A percentile compares a stretch with the other conserved stretches of the same genome.
phyloP scores from a whole-genome alignment of 2,329 filamentous ascomycete species.

The Botrytis tulipae region DNA sequence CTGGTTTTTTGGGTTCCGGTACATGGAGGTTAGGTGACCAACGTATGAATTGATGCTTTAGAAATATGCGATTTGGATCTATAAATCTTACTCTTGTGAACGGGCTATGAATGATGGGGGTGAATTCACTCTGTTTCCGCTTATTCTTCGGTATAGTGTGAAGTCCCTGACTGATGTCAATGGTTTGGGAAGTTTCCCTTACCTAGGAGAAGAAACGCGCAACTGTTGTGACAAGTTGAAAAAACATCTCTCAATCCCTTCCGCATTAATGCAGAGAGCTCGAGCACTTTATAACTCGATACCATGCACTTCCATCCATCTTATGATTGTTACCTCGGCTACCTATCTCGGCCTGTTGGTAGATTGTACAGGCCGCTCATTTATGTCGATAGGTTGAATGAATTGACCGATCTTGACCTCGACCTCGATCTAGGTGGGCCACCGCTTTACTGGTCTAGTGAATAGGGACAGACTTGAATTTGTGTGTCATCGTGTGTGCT shows the following conservation, averaged over 20 bases:
- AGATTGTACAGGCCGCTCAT: not conserved
- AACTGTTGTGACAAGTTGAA: not conserved
- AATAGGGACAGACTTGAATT: not conserved
- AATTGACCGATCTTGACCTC: not conserved
- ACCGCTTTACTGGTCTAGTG: not conserved
- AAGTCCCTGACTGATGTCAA: no score
- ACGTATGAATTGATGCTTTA: not conserved
- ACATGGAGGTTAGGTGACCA: not conserved
- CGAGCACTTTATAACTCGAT: not conserved
- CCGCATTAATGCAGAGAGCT: not conserved
- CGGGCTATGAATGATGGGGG: no score
- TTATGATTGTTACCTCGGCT: not conserved
- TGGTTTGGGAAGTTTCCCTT: not conserved
- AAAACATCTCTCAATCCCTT: not conserved
- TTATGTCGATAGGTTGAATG: not conserved
- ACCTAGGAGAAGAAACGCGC: not conserved
- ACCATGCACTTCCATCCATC: not conserved
- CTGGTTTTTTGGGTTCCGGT: not conserved
- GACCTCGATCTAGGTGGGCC: not conserved
- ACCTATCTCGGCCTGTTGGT: not conserved
- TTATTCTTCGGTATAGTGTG: not conserved
- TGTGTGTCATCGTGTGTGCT: not conserved
- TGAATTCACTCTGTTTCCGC: fast-evolving
- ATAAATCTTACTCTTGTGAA: not conserved
- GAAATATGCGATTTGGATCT: not conserved